phyloP scores from a whole-genome alignment of 495 filamentous ascomycete species.

The Rhizodiscina lignyota region DNA sequence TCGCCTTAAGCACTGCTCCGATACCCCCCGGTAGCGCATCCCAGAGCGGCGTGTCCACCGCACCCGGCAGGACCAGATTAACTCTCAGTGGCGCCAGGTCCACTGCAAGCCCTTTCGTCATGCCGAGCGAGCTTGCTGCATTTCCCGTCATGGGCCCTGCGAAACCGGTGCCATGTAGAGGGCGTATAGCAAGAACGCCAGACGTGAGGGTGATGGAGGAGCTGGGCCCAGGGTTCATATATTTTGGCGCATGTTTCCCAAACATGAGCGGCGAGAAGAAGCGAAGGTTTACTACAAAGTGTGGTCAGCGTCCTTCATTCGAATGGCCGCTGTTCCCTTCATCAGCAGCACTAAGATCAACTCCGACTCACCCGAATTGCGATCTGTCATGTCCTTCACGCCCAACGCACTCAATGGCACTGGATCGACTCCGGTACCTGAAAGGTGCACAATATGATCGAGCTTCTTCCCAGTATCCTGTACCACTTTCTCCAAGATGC shows the following conservation, averaged over 20 bases:
- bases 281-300: too few species aligned
- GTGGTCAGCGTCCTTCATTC: too few species aligned
- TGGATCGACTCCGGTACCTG: too few species aligned
- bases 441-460: conserved; percentile 22
- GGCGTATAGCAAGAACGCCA: conserved; percentile 11
- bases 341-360: too few species aligned
- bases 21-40: neutral
- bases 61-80: conserved; percentile 18
- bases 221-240: conserved; percentile 8
- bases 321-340: too few species aligned
- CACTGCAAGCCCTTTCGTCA: conserved; percentile 16
- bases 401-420: too few species aligned
- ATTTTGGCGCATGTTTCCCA: conserved; percentile 11
- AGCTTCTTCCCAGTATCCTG: too few species aligned
- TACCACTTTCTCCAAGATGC: conserved; percentile 12
- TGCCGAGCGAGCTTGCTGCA: conserved; percentile 12
- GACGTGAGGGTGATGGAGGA: conserved; percentile 18
- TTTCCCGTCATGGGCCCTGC: neutral
- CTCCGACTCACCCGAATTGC: too few species aligned
- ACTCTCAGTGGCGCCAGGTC: conserved; percentile 21
- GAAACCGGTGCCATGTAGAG: conserved; percentile 6
- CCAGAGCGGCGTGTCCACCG: conserved; percentile 7
- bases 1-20: neutral
- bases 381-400: too few species aligned
- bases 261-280: conserved; percentile 19